These are phyloP conservation scores for Lentinula guzmanii DNA, from an alignment of 768 basidiomycete species.

Conservation along the genomic window DNA sequence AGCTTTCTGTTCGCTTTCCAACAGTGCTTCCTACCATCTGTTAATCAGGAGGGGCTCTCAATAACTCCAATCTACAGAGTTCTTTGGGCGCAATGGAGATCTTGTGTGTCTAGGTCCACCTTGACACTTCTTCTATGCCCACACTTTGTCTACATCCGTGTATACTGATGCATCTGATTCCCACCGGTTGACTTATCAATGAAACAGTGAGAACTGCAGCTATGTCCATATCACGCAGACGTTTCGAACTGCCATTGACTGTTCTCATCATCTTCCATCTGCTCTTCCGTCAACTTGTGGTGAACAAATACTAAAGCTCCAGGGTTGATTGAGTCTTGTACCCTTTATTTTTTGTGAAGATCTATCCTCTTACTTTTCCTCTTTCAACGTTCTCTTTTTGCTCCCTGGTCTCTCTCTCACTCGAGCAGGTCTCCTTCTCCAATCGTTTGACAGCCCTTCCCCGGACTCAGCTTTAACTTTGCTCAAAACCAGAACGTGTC, in stretches of 20 bases:
- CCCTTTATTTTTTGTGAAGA: background rate
- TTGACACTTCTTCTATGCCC: too few relatives aligned
- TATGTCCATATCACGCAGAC: background rate
- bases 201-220: background rate
- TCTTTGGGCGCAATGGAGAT: too few relatives aligned
- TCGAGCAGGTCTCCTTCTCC: constrained; percentile 1
- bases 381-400: background rate
- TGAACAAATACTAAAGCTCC: background rate
- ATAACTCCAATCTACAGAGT: too few relatives aligned
- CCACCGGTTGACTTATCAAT: background rate
- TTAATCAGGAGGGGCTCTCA: too few relatives aligned
- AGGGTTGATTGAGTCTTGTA: background rate
- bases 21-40: too few relatives aligned
- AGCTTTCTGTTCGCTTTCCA: too few relatives aligned
- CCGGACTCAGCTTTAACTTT: background rate
- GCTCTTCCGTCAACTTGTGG: background rate
- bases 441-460: background rate
- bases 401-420: background rate
- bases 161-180: background rate
- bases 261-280: background rate
- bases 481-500: background rate
- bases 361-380: background rate
- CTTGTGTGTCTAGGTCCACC: too few relatives aligned
- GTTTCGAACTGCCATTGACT: background rate
- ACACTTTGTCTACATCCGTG: too few relatives aligned